phyloP scores from a whole-genome alignment of 805 yeast genomes.

The Barnettozyma vustinii region DNA sequence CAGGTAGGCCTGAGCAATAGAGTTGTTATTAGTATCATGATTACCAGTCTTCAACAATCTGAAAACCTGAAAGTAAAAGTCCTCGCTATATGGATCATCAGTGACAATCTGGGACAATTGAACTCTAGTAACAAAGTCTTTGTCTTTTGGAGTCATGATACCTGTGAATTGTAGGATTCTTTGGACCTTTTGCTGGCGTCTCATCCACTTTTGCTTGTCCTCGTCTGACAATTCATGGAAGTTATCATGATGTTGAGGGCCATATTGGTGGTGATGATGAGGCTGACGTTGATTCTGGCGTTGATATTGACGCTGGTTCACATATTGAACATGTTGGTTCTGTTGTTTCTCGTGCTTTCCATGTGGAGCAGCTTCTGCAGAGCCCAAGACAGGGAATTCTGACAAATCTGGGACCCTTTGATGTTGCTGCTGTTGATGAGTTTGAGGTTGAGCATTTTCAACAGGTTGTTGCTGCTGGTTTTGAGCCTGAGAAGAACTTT shows the following conservation, averaged over 20 bases:
- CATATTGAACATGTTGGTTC: slow-evolving; percentile 17
- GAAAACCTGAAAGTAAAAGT: slow-evolving; percentile 91
- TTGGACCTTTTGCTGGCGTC: slow-evolving; percentile 69
- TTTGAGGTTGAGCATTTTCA: slow-evolving; percentile 22
- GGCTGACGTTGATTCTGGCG: slow-evolving; percentile 10
- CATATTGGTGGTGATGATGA: slow-evolving; percentile 23
- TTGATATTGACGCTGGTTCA: slow-evolving; percentile 14
- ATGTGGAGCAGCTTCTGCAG: slow-evolving; percentile 30
- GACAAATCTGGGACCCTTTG: slow-evolving; percentile 29
- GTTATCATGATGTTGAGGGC: slow-evolving; percentile 26
- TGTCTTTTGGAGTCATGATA: slow-evolving; percentile 94
- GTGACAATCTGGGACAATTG: slow-evolving; percentile 94
- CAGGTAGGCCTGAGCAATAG: slow-evolving; percentile 88
- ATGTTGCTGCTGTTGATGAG: slow-evolving; percentile 1
- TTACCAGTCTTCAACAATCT: slow-evolving; percentile 60
- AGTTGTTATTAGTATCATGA: slow-evolving; percentile 50
- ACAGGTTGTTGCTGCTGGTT: slow-evolving; percentile 11
- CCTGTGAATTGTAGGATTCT: slow-evolving; percentile 81
- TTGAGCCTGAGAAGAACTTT: slow-evolving; percentile 2
- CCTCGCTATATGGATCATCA: slow-evolving; percentile 96
- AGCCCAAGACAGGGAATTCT: slow-evolving; percentile 52
- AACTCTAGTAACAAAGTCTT: slow-evolving; percentile 89
- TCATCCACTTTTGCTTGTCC: slow-evolving; percentile 60
- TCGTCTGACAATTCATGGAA: slow-evolving; percentile 54
- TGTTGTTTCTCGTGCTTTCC: slow-evolving; percentile 17